Evolutionary conservation across 306 rosid species (phyloP).

Genomic region (Cucumis hystrix): DNA sequence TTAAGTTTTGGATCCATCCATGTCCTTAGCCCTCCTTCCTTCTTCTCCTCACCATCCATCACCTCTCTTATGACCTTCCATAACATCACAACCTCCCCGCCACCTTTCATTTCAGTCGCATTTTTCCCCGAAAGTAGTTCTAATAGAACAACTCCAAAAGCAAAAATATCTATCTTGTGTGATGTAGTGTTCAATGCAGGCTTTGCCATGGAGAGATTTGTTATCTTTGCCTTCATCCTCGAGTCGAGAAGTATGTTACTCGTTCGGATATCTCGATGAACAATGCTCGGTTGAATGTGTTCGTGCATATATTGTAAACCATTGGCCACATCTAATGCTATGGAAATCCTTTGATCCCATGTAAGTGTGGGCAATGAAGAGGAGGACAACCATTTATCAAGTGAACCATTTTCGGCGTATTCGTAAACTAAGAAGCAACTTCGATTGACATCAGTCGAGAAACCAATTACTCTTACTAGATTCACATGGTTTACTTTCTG

Average conservation of each 20-base stretch:
- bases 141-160: conserved; percentile 52
- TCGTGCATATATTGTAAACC: conserved; percentile 83
- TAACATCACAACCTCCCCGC: conserved; percentile 46
- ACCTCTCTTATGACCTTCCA: conserved; percentile 51
- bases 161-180: conserved; percentile 53
- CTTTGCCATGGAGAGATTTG: conserved; percentile 61
- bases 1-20: conserved; percentile 62
- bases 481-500: conserved; percentile 75
- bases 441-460: conserved; percentile 34
- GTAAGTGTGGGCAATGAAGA: conserved; percentile 29
- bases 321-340: conserved; percentile 68
- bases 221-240: conserved; percentile 59
- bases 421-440: conserved; percentile 55
- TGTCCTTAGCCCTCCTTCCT: conserved; percentile 28
- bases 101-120: conserved; percentile 27
- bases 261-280: conserved; percentile 60
- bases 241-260: conserved; percentile 59
- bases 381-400: conserved; percentile 43
- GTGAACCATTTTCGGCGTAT: conserved; percentile 63
- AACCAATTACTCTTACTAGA: conserved; percentile 60
- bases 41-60: conserved; percentile 34
- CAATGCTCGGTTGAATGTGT: conserved; percentile 58
- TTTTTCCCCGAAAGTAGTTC: conserved; percentile 59
- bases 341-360: conserved; percentile 59
- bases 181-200: conserved; percentile 22